Evolutionary conservation across 2,329 filamentous ascomycete species (phyloP), one percentile per base, ranked within the genome.

Genomic region (Ascochyta rabiei): DNA sequence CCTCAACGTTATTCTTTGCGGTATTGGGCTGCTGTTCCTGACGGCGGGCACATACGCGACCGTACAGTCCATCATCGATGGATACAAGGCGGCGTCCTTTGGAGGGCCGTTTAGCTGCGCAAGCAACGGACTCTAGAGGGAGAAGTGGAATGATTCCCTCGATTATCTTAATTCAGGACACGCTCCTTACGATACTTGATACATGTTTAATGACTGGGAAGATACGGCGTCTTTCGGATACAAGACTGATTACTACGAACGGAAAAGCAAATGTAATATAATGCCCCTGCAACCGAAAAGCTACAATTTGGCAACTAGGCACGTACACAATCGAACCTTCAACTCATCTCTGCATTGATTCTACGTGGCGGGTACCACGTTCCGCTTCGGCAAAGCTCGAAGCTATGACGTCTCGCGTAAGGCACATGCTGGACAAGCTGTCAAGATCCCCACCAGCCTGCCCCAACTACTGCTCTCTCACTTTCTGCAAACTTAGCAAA

Each of bases 21-120:
- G 82, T 2, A 85, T 89, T 16, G 93, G 93, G 0, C 47, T 96
- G n/a, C 85, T 93, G 63, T 96, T 96, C 79, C 76, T 97, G 42
- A 87, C 82, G 0, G 89, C 82, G 0, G 93, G 93, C 33, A 97
- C 92, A 3, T 96, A 96, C 69, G 75, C 79, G 15, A 78, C 78
- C 56, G 86, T 92, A 0, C 83, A 90, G 73, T 86, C 85, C 51
- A 93, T 93, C 53, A 83, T 95, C 21, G 80, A 91, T 54, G 86
- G 87, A 18, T 96, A 93, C 68, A 71, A 82, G 28, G 75, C 80
- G 1, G 84, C 85, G 3, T 77, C 77, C 0, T 89, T 96, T 23
- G 83, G 87, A 1, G 84, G 86, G 1, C 84, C 90, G 0, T 96
- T 96, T 70, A 86, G 86, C 1, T 96, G 92, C 70, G 81, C 81